Evolutionary conservation across 2,329 filamentous ascomycete genomes (phyloP), one percentile per base, ranked within the genome.

Genomic region (Beauveria pseudobassiana): DNA sequence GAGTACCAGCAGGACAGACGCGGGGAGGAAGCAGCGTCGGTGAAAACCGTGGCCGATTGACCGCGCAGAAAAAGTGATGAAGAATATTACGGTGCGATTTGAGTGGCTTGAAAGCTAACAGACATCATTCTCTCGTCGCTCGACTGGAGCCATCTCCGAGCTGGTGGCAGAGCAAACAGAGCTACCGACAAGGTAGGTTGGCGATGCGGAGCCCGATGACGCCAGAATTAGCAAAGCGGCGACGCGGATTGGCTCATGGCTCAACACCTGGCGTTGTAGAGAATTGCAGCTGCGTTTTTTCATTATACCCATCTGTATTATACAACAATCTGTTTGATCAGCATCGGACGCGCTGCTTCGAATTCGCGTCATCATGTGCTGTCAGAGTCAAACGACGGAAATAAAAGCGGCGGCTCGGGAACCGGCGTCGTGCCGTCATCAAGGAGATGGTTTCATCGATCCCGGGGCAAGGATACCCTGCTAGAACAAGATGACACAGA

Each of bases 201-300:
- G 45, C 45, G 45, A 59, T 50, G 45, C 55, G 54, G 54, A 57
- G 54, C 30, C 38, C 20, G 14, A 59, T 59, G 45, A 59, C 55
- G 30, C 22, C 30, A 50, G 45, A 59, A 59, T 50, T 50, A 24
- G 28, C 18, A 59, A 59, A 59, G 9, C 16, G 18, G 28, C 18
- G 18, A 24, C 22, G 45, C 30, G 46, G 55, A 59, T 50, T 59
- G 55, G 55, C 24, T 42, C 20, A 22, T 42, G 45, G 16, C 34
- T 42, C 26, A 18, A 54, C 24, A 10, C 18, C 12, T 3, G 20
- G 7, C 40, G 1, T 16, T 54, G 7, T 2, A 43, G 12, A 7
- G 30, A 22, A 16, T 38, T 12, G 16, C 26, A 34, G 16, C 26
- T 22, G 49, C 49, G 12, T 14, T 52, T 18, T 42, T 26, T 20